These are phyloP conservation scores for Claviceps pazoutovae DNA, from an alignment of 2,329 filamentous ascomycete genomes.

Conservation along the genomic window DNA sequence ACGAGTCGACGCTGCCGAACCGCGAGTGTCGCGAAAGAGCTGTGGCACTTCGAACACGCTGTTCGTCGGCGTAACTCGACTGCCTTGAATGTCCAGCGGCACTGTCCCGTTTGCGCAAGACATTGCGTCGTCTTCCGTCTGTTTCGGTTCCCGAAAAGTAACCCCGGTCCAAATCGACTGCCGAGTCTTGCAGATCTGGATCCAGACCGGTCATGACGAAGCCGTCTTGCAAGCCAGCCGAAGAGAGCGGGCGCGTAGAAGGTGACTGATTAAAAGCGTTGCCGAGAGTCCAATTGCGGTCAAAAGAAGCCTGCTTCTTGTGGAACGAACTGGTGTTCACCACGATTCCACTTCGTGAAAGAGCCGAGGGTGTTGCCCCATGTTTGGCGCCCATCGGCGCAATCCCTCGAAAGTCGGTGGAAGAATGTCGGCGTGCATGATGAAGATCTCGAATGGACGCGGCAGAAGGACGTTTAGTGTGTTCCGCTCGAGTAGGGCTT, in stretches of 20 bases:
- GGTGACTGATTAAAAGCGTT: slow-evolving; percentile 27
- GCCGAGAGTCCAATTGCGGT: slow-evolving; percentile 55
- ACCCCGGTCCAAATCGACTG: slow-evolving; percentile 62
- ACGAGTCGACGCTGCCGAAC: slow-evolving; percentile 66
- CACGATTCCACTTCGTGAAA: slow-evolving; percentile 29
- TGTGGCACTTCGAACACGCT: slow-evolving; percentile 50
- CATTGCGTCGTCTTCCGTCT: slow-evolving; percentile 61
- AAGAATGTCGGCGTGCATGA: slow-evolving; percentile 77
- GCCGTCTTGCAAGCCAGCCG: slow-evolving; percentile 34
- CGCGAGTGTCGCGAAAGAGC: slow-evolving; percentile 60
- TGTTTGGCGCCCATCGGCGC: slow-evolving; percentile 9
- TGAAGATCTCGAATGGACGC: slow-evolving; percentile 71
- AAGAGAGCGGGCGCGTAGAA: slow-evolving; percentile 34
- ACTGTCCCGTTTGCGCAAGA: slow-evolving; percentile 62
- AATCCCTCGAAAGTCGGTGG: slow-evolving; percentile 53
- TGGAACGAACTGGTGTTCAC: slow-evolving; percentile 29
- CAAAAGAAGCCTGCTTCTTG: slow-evolving; percentile 56
- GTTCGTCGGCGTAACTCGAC: slow-evolving; percentile 65
- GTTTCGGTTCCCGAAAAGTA: slow-evolving; percentile 88
- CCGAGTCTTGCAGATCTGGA: slow-evolving; percentile 30
- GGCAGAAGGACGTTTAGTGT: slow-evolving; percentile 56
- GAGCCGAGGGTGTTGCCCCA: slow-evolving; percentile 21
- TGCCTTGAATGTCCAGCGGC: slow-evolving; percentile 51
- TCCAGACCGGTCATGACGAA: slow-evolving; percentile 22
- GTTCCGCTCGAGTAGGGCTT: slow-evolving; percentile 31